phyloP scores from a whole-genome alignment of 2,329 filamentous ascomycete species.

The Calonectria multiphialidica region DNA sequence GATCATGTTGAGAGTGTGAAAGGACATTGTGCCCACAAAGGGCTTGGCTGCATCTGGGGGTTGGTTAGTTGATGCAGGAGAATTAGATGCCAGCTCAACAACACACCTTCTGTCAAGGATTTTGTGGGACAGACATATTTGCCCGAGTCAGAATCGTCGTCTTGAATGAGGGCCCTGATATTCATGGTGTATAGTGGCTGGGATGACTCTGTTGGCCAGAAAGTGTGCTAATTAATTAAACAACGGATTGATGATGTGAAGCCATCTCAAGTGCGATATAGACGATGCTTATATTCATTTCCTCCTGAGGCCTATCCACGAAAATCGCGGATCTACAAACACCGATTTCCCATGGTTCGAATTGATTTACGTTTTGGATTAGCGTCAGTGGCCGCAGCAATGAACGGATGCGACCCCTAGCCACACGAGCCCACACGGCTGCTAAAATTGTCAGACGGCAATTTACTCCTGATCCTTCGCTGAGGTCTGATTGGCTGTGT shows the following conservation, averaged over 20 bases:
- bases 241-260: not conserved
- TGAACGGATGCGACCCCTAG: not conserved
- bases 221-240: not conserved
- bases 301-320: not conserved
- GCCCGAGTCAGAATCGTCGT: not conserved
- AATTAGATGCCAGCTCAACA: too few species aligned
- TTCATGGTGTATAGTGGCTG: not conserved
- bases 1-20: constrained; percentile 32
- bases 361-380: not conserved
- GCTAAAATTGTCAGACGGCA: not conserved
- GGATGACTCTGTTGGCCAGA: not conserved
- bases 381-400: not conserved
- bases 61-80: not conserved
- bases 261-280: not conserved
- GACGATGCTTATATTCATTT: not conserved
- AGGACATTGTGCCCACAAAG: constrained; percentile 18
- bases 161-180: not conserved
- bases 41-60: constrained; percentile 23
- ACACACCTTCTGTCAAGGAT: not conserved
- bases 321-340: not conserved
- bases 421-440: not conserved
- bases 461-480: not conserved
- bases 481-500: not conserved
- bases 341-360: not conserved
- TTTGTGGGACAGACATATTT: not conserved